A percentile compares a stretch with the other conserved stretches of the same genome.
Evolutionary conservation across 768 basidiomycete species (phyloP).

Genomic region (Tricholoma sp.): DNA sequence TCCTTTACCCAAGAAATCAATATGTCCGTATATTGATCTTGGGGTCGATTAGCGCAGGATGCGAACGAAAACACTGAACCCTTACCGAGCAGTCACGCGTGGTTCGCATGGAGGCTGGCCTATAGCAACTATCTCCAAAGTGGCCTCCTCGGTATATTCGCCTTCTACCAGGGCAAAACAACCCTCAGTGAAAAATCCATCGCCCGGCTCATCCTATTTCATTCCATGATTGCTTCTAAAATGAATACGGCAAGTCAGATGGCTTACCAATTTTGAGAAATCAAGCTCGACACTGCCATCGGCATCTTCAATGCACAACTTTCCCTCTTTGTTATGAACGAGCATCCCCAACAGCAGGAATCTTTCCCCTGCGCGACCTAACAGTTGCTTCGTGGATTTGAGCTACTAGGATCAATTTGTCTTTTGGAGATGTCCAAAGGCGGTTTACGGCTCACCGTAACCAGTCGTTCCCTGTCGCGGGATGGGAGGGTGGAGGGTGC

Average conservation of each 20-base stretch:
- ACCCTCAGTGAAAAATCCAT: conserved; percentile 95
- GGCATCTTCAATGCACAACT: conserved; percentile 85
- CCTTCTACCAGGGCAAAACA: conserved; percentile 94
- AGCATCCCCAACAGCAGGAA: conserved; percentile 96
- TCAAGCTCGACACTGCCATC: conserved; percentile 90
- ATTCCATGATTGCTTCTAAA: conserved; percentile 13
- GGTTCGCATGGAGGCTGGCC: conserved; percentile 97
- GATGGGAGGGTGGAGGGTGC: conserved; percentile 92
- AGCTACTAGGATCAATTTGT: conserved; percentile 42
- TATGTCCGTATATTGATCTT: conserved; percentile 92
- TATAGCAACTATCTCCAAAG: conserved; percentile 84
- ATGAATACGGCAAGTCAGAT: conserved; percentile 2
- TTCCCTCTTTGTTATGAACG: conserved; percentile 83
- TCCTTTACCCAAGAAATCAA: conserved; percentile 96
- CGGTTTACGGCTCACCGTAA: conserved; percentile 56
- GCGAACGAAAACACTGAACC: not conserved
- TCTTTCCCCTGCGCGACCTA: conserved; percentile 83
- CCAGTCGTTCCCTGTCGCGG: conserved; percentile 77
- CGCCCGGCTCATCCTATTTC: conserved; percentile 77
- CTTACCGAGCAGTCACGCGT: conserved; percentile 75
- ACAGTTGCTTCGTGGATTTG: conserved; percentile 91
- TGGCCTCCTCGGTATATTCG: conserved; percentile 91
- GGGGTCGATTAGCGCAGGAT: conserved; percentile 9
- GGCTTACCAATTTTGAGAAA: conserved; percentile 74
- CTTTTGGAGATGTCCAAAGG: not conserved